Evolutionary conservation across 2,329 filamentous ascomycete species (phyloP), one percentile per base, ranked within the genome.

Genomic region (Metarhizium robertsii): DNA sequence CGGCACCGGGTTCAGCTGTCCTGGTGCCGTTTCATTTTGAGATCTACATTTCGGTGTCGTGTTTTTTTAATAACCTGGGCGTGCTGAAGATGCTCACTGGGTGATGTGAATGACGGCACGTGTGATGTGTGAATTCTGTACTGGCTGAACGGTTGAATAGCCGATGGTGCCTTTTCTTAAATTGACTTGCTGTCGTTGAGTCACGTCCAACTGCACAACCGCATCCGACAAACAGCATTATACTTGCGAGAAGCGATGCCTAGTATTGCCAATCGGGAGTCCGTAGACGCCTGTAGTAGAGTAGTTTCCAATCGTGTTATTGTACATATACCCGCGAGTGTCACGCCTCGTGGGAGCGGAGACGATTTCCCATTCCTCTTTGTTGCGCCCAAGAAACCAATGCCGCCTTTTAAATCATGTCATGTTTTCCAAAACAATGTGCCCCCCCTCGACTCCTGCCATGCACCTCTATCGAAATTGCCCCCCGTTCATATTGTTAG

Each of bases 21-120:
- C 75, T 73, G 68, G 69, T 73, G 71, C 69, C 73, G 77, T 79
- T 80, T 80, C 77, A 80, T 78, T 77, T 73, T 72, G 76, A 77
- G 77, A 80, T 79, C 77, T 78, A 80, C 77, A 80, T 76, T 71
- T 59, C 58, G 38, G 5, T 40, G 10, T 54, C 43, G 38, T 54
- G 42, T 38, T 52, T 20, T 14, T 50, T 18, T 46, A 2, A 7
- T 46, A n/a, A 25, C 4, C 18, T 25, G 2, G 13, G 16, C n/a
- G 40, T 14, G 10, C 40, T 18, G 40, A 1, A 42, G 13, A 42
- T 16, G 32, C 6, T 2, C 6, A 7, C 2, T 7, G 32, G 5
- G 32, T 34, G 10, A 2, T 34, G 5, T 34, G 32, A 34, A 10
- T 34, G 32, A 7, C 32, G 32, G 32, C 32, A 7, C 32, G 10